A percentile compares a stretch with the other conserved stretches of the same genome.
These are phyloP conservation scores for Hanseniaspora lachancei DNA, from an alignment of 805 yeast genomes.

Conservation along the genomic window DNA sequence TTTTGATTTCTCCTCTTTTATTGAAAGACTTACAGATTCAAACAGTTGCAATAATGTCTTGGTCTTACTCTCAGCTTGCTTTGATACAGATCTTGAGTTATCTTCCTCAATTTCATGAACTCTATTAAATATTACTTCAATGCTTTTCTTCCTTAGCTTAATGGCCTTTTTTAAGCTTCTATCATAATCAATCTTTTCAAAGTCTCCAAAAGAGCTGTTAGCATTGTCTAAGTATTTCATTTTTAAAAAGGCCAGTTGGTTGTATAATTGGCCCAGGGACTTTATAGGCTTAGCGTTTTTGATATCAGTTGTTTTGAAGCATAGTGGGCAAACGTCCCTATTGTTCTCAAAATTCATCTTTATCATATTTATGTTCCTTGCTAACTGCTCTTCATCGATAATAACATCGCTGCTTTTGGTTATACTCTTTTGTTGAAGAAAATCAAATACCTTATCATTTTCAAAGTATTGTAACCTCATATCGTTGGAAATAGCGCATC, in stretches of 20 bases:
- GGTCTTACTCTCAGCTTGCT: background rate
- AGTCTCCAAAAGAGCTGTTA: background rate
- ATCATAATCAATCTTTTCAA: slow-evolving; percentile 1
- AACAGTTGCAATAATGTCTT: slow-evolving; percentile 6
- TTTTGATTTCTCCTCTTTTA: background rate
- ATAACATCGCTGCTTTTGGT: slow-evolving; percentile 8
- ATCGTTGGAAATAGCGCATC: slow-evolving; percentile 16
- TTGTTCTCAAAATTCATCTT: slow-evolving; percentile 6
- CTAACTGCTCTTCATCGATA: no score
- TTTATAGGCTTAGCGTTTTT: slow-evolving; percentile 25
- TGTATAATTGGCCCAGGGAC: slow-evolving; percentile 25
- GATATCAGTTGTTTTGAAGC: slow-evolving; percentile 19
- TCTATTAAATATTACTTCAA: background rate
- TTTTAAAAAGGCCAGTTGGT: slow-evolving; percentile 18
- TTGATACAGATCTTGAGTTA: background rate
- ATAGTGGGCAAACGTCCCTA: slow-evolving; percentile 28
- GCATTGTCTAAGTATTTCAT: background rate
- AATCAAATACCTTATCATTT: background rate
- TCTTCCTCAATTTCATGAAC: background rate
- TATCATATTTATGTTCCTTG: slow-evolving; percentile 15
- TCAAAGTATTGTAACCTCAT: slow-evolving; percentile 1
- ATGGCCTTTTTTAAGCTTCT: slow-evolving; percentile 14
- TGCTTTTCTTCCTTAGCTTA: slow-evolving; percentile 3
- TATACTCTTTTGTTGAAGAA: background rate
- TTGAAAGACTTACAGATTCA: slow-evolving; percentile 1